Conservation (phyloP, 805 yeast genomes). For the Osmozyma mogii region DNA sequence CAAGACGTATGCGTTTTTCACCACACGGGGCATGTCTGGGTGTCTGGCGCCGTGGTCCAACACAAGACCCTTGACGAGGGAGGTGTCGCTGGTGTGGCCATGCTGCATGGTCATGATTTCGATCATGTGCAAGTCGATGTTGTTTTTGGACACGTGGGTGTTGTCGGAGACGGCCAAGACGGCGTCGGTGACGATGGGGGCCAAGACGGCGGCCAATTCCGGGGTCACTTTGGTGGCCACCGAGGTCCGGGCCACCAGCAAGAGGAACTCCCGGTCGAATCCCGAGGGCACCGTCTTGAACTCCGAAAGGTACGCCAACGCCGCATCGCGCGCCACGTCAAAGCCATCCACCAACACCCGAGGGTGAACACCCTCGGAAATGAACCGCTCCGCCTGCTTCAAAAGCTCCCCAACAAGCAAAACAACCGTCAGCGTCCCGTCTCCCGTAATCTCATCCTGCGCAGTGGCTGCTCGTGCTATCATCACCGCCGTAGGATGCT, state of each 20-base stretch:
- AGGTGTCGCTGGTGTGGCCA: constrained; percentile 75
- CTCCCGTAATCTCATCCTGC: constrained; percentile 98
- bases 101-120: constrained; percentile 99
- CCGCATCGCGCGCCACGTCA: constrained; percentile 75
- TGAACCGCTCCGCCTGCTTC: constrained; percentile 88
- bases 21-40: constrained; percentile 95
- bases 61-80: constrained; percentile 80
- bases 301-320: constrained; percentile 59
- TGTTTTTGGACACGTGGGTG: constrained; percentile 44
- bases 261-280: constrained; percentile 78
- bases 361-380: constrained; percentile 93
- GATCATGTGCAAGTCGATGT: constrained; percentile 89
- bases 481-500: constrained; percentile 43
- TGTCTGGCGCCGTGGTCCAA: constrained; percentile 98
- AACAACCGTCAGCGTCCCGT: constrained; percentile 95
- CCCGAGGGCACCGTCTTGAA: constrained; percentile 48
- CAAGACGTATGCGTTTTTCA: constrained; percentile 75
- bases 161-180: constrained; percentile 44
- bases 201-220: constrained; percentile 69
- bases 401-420: constrained; percentile 89
- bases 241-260: constrained; percentile 89
- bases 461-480: constrained; percentile 95
- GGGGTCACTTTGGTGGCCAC: constrained; percentile 77
- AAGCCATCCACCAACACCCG: constrained; percentile 92
- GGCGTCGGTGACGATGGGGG: constrained; percentile 96